Percentiles rank a stretch among this genome's conserved stretches.
Evolutionary conservation across 768 basidiomycete genomes (phyloP).

Genomic region (Suillus tomentosus): DNA sequence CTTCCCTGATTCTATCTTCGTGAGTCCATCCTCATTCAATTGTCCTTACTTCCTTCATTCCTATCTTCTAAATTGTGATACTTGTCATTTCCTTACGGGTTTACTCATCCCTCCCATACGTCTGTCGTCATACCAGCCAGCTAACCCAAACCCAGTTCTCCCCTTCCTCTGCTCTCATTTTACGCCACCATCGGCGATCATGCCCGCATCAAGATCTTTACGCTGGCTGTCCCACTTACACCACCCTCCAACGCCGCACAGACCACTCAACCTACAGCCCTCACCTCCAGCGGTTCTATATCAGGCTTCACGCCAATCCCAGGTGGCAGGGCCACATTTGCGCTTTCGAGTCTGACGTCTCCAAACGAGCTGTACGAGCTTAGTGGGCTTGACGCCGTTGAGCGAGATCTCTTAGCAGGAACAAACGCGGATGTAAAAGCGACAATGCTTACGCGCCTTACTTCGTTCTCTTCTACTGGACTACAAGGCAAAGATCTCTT

Average conservation of each 20-base stretch:
- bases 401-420: constrained; percentile 39
- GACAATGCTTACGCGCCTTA: constrained; percentile 55
- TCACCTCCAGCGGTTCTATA: too few species aligned
- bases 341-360: constrained; percentile 69
- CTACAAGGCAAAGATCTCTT: constrained; percentile 60
- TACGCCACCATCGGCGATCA: too few species aligned
- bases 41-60: neutral
- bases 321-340: too few species aligned
- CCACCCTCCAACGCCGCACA: too few species aligned
- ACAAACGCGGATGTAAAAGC: constrained; percentile 28
- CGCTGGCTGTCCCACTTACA: constrained; percentile 64
- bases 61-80: neutral
- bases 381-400: constrained; percentile 45
- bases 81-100: neutral
- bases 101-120: neutral
- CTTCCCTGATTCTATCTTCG: constrained; percentile 50
- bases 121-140: too few species aligned
- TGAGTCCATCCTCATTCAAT: neutral
- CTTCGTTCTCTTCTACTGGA: constrained; percentile 59
- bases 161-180: too few species aligned
- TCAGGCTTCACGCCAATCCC: too few species aligned
- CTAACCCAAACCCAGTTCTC: too few species aligned
- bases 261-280: too few species aligned
- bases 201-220: constrained; percentile 79
- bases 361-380: constrained; percentile 83